Evolutionary conservation across 148 eudicot species (phyloP), one percentile per base, ranked within the genome.

Genomic region (Fagopyrum tataricum): DNA sequence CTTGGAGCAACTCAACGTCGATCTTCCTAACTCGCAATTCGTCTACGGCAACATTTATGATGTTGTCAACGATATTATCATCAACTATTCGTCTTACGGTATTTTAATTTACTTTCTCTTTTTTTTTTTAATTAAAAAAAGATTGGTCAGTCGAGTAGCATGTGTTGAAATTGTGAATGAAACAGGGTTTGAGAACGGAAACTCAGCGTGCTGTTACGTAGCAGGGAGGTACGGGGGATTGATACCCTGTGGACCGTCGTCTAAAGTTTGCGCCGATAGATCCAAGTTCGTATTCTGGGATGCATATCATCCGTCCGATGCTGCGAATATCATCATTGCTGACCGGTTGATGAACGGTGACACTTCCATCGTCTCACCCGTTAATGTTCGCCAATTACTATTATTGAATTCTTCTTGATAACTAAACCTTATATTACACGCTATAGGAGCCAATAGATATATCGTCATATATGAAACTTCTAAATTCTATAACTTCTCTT

Each of bases 221-320:
- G 84, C 88, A 15, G 98, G 98, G 49, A 71, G 75, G 42, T 83
- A 67, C 64, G 96, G 98, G n/a, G 98, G 98, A 6, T 77, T 91
- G 62, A 72, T 94, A 13, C 97, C 98, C 2, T 91, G 96, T 78
- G 88, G 91, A 31, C 90, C 96, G 10, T 14, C 87, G 6, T 87
- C 93, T 0, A 75, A 74, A 48, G 74, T 85, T 7, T 94, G 98
- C 76, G 23, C 7, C 10, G 86, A 91, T 73, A 81, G 98, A 72
- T 81, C 90, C 11, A 94, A 90, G 76, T 94, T 79, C 55, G 85
- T 94, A 20, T 94, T 94, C 44, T 91, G 97, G 97, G 98, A 94
- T 76, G 85, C 98, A 12, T 94, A 78, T 40, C 98, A 94, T 82
- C 97, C 98, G 1, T 78, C 91, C 3, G 96, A 94, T 59, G 96